A percentile compares a stretch with the other conserved stretches of the same genome.
phyloP scores from a whole-genome alignment of 371 early-diverging fungal genomes.

The Mucor piriformis region DNA sequence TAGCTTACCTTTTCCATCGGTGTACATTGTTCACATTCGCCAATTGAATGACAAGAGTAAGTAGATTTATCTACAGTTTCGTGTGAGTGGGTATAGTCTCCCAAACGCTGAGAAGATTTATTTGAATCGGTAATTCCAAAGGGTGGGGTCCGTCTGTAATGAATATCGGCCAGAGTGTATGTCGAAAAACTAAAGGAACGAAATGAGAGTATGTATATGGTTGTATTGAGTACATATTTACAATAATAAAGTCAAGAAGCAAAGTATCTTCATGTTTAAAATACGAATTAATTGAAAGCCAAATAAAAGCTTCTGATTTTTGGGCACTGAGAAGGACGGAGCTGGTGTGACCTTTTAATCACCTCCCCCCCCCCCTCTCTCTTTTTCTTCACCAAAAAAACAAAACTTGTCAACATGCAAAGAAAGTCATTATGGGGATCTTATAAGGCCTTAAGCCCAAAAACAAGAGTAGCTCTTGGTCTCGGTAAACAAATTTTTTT shows the following conservation, averaged over 20 bases:
- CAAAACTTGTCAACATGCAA: constrained; percentile 35
- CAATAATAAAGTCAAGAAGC: too few relatives aligned
- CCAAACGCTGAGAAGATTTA: constrained; percentile 20
- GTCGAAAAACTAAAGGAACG: constrained; percentile 2
- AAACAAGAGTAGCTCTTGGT: constrained; percentile 45
- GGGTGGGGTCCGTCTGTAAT: constrained; percentile 29
- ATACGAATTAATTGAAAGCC: too few relatives aligned
- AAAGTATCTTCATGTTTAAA: too few relatives aligned
- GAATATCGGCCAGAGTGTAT: constrained; percentile 10
- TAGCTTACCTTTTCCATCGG: constrained; percentile 45
- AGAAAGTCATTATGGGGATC: constrained; percentile 56
- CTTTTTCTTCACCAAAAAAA: too few relatives aligned
- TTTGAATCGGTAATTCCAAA: constrained; percentile 14
- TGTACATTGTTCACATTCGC: constrained; percentile 49
- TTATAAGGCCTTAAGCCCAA: constrained; percentile 43
- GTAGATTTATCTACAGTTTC: constrained; percentile 42
- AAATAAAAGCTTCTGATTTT: too few relatives aligned
- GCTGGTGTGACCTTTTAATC: too few relatives aligned
- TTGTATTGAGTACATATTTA: neutral
- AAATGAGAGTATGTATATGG: neutral
- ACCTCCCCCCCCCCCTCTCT: too few relatives aligned
- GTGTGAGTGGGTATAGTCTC: constrained; percentile 53
- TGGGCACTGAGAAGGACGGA: too few relatives aligned
- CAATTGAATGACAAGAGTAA: constrained; percentile 42
- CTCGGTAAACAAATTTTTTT: constrained; percentile 31